These are phyloP conservation scores for Pyrenochaeta sp. DNA, from an alignment of 2,329 filamentous ascomycete genomes.

Conservation along the genomic window DNA sequence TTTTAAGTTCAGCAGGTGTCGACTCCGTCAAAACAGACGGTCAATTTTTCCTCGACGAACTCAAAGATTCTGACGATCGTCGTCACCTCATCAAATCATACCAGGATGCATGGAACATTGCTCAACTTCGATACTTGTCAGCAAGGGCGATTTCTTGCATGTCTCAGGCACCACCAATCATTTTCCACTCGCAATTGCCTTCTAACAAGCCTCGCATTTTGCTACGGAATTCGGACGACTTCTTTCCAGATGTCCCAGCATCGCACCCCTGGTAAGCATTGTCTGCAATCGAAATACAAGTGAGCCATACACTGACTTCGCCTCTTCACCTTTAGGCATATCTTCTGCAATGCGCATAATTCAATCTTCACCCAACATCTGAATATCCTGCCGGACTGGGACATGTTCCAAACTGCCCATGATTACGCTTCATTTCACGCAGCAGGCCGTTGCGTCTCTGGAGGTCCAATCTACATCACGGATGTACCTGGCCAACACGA, in stretches of 20 bases:
- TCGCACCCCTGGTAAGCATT: conserved; percentile 74
- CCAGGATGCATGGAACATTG: conserved; percentile 85
- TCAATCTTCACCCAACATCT: conserved; percentile 81
- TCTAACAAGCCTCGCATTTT: conserved; percentile 77
- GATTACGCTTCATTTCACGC: conserved; percentile 84
- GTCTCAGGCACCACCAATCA: conserved; percentile 85
- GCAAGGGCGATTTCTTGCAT: conserved; percentile 89
- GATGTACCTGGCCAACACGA: conserved; percentile 87
- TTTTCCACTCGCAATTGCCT: conserved; percentile 85
- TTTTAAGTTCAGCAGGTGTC: conserved; percentile 76
- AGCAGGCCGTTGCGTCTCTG: conserved; percentile 86
- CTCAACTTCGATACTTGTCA: conserved; percentile 79
- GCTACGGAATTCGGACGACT: conserved; percentile 89
- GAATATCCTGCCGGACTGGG: conserved; percentile 86
- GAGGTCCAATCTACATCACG: conserved; percentile 93
- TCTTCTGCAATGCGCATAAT: conserved; percentile 95
- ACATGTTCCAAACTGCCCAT: conserved; percentile 76
- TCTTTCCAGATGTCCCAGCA: conserved; percentile 81
- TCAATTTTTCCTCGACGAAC: conserved; percentile 86
- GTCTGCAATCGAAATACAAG: too few relatives aligned
- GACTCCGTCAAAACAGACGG: conserved; percentile 93
- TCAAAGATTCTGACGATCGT: conserved; percentile 73
- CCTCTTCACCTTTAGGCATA: conserved; percentile 64
- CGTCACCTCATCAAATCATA: conserved; percentile 76
- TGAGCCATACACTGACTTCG: too few relatives aligned